phyloP scores from a whole-genome alignment of 2,329 filamentous ascomycete genomes.

The Ophiocordyceps robertsii region DNA sequence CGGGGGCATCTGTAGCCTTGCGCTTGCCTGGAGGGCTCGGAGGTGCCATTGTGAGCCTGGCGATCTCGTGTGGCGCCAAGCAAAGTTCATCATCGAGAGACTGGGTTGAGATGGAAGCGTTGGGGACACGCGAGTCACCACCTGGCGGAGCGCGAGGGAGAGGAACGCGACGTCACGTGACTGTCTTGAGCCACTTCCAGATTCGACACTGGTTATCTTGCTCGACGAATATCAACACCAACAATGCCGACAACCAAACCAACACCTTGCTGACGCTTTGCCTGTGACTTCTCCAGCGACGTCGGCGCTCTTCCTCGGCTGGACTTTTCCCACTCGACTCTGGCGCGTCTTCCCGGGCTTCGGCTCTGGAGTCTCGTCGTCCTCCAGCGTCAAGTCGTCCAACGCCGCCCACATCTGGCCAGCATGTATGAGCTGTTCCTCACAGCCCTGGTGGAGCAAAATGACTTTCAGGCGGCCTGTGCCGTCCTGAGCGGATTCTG shows the following conservation, averaged over 20 bases:
- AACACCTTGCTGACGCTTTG: too few relatives aligned
- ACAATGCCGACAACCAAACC: background rate
- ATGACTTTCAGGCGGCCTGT: slow-evolving; percentile 33
- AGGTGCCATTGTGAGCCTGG: slow-evolving; percentile 11
- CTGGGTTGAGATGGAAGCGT: too few relatives aligned
- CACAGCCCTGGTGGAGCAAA: slow-evolving; percentile 35
- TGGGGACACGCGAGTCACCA: background rate
- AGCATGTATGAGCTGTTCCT: slow-evolving; percentile 48
- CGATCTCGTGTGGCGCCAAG: background rate
- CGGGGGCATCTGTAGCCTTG: slow-evolving; percentile 23
- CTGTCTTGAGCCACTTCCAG: background rate
- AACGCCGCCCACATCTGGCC: background rate
- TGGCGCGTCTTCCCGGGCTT: background rate
- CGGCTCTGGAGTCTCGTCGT: background rate
- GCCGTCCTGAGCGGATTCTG: slow-evolving; percentile 43
- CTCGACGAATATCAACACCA: too few relatives aligned
- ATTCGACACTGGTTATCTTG: too few relatives aligned
- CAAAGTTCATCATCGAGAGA: background rate
- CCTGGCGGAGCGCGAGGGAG: slow-evolving; percentile 1
- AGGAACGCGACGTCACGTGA: slow-evolving; percentile 19
- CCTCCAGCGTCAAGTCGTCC: background rate
- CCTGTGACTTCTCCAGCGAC: too few relatives aligned
- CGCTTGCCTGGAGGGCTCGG: slow-evolving; percentile 15
- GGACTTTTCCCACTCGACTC: background rate
- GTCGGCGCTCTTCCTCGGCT: too few relatives aligned